Base-by-base conservation (phyloP, 148 eudicot genomes). In the Dysphania ambrosioides region DNA sequence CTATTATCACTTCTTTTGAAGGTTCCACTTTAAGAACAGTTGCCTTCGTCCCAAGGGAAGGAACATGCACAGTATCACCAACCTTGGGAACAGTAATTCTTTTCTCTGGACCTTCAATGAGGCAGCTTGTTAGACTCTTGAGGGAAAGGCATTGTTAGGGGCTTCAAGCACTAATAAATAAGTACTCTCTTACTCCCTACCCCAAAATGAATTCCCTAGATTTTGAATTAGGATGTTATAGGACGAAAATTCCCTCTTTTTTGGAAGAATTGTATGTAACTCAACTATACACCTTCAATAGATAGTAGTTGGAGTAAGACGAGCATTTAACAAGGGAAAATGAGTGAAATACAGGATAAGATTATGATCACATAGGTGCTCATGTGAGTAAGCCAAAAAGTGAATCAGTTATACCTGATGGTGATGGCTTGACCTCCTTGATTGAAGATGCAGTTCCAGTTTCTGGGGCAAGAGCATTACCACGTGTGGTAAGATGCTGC, bases 31-130 rank as follows among this genome's bases (percentile, higher is more conserved):
- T 80, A 69, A 93, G 73, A 35, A 93, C 90, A 27, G 51, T 82
- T 26, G 86, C 98, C 79, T 87, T 87, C 74, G 76, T 87, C 61
- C 89, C 89, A 47, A 91, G 85, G 71, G 94, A 86, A 76, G 85
- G 77, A 68, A 91, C 87, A 57, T 82, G 85, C 73, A 93, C 95
- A 10, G 24, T 62, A 75, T 94, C 98, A 77, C 98, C 98, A 59
- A 84, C 86, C 75, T 84, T 88, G 5, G 93, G 96, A 13, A 87
- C 58, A 81, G 57, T 70, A 56, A 21, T 67, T 38, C 70, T 82
- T 73, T 70, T 85, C 82, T 72, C 87, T 80, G 81, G 72, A 74
- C 77, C 41, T 72, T 60, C 55, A 77, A 32, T 16, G 19, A 41
- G 72, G 60, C 71, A 66, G 61, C 10, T 61, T 27, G 32, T 67